A percentile compares a stretch with the other conserved stretches of the same genome.
phyloP scores from a whole-genome alignment of 768 basidiomycete genomes.

The Favolaschia claudopus region DNA sequence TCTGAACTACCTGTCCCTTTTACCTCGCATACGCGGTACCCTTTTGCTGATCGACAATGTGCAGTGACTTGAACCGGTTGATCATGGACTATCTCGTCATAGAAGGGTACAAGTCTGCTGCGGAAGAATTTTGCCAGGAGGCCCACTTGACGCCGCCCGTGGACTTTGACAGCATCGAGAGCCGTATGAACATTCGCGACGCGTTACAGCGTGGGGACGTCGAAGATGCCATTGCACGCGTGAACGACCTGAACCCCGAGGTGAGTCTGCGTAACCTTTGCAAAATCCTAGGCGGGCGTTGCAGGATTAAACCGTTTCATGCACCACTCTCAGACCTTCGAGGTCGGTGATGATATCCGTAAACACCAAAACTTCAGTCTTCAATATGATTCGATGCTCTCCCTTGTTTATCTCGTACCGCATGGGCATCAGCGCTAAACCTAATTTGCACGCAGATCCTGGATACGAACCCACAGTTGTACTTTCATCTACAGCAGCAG shows the following conservation, averaged over 20 bases:
- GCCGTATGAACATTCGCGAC: constrained; percentile 92
- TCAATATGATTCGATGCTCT: constrained; percentile 80
- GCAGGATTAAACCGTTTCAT: constrained; percentile 94
- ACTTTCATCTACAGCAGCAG: constrained; percentile 96
- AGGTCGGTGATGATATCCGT: constrained; percentile 84
- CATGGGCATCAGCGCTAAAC: constrained; percentile 29
- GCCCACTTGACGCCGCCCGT: constrained; percentile 78
- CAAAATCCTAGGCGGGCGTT: constrained; percentile 24
- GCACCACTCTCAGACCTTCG: constrained; percentile 94
- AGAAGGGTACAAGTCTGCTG: constrained; percentile 96
- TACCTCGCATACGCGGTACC: constrained; percentile 28
- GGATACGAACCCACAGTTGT: constrained; percentile 91
- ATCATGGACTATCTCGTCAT: constrained; percentile 98
- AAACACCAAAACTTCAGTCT: constrained; percentile 92
- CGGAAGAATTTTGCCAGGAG: constrained; percentile 93
- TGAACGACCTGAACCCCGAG: constrained; percentile 97
- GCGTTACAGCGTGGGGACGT: constrained; percentile 94
- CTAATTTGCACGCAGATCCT: constrained; percentile 75
- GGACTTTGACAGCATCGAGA: constrained; percentile 92
- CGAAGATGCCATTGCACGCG: constrained; percentile 92
- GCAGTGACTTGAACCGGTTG: constrained; percentile 91
- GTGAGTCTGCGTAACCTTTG: constrained; percentile 62
- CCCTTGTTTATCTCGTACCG: constrained; percentile 21
- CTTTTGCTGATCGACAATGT: constrained; percentile 32
- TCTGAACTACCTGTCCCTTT: constrained; percentile 65